A percentile compares a stretch with the other conserved stretches of the same genome.
These are phyloP conservation scores for Saturnispora serradocipensis DNA, from an alignment of 805 yeast genomes.

Conservation along the genomic window DNA sequence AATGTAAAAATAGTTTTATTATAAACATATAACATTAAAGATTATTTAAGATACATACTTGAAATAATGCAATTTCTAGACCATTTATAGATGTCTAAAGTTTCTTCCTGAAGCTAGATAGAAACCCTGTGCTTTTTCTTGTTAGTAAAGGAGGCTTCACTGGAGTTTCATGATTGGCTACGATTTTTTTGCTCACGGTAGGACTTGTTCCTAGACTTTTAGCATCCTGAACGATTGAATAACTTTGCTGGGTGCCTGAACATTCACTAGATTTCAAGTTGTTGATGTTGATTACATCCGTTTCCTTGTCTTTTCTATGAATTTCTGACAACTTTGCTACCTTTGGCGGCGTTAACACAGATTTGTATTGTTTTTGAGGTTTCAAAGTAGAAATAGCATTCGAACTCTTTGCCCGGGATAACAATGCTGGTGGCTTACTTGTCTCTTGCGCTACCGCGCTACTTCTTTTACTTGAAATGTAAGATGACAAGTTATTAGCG, in stretches of 20 bases:
- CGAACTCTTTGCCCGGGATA: slow-evolving; percentile 10
- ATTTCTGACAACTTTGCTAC: background rate
- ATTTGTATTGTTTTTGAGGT: slow-evolving; percentile 1
- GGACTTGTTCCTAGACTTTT: background rate
- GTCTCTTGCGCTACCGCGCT: background rate
- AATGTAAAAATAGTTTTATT: background rate
- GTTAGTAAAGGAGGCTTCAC: background rate
- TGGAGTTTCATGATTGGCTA: background rate
- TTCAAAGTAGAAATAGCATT: background rate
- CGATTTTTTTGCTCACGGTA: background rate
- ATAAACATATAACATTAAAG: background rate
- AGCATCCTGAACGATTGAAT: background rate
- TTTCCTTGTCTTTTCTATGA: background rate
- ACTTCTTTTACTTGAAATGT: slow-evolving; percentile 1
- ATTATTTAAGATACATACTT: background rate
- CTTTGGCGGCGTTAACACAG: slow-evolving; percentile 4
- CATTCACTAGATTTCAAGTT: background rate
- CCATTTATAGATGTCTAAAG: background rate
- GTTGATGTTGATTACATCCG: background rate
- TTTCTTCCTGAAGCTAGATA: slow-evolving; percentile 1
- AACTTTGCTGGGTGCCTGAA: background rate
- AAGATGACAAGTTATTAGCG: background rate
- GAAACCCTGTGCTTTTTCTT: slow-evolving; percentile 6
- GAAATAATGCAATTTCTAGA: background rate
- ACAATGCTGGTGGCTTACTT: slow-evolving; percentile 6